Percentiles rank a stretch among this genome's conserved stretches.
phyloP scores from a whole-genome alignment of 805 yeast genomes.

The Metschnikowia cerradonensis region DNA sequence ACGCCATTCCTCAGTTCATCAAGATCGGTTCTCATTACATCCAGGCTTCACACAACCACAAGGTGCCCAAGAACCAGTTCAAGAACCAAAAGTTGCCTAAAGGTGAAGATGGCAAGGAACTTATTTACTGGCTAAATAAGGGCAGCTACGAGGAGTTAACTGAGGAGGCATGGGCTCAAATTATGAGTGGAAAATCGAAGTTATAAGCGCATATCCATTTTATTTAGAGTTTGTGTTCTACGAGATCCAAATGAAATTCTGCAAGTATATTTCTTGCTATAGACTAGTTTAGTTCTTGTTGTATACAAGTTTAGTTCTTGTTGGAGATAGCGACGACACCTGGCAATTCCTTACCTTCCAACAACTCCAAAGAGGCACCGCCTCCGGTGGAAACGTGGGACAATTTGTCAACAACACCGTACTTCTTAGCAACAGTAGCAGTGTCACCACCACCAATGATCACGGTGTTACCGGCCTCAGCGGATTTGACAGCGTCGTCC shows the following conservation, averaged over 20 bases:
- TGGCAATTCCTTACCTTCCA: conserved; percentile 98
- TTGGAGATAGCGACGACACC: conserved; percentile 92
- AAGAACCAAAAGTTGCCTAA: conserved; percentile 66
- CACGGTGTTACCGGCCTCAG: conserved; percentile 85
- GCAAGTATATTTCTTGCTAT: not conserved
- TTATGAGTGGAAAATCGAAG: conserved; percentile 37
- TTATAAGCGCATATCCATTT: conserved; percentile 18
- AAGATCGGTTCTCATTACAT: conserved; percentile 57
- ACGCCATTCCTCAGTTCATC: conserved; percentile 80
- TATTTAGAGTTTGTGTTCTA: not conserved
- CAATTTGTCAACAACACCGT: conserved; percentile 91
- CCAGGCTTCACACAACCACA: conserved; percentile 74
- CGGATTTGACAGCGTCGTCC: conserved; percentile 83
- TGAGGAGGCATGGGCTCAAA: conserved; percentile 49
- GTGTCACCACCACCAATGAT: conserved; percentile 99
- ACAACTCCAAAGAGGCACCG: conserved; percentile 98
- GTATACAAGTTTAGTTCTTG: conserved; percentile 37
- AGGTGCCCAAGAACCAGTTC: conserved; percentile 66
- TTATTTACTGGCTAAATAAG: conserved; percentile 65
- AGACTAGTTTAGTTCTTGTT: conserved; percentile 42
- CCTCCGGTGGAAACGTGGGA: conserved; percentile 99
- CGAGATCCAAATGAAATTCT: not conserved
- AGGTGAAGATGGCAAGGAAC: conserved; percentile 57
- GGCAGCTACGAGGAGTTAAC: conserved; percentile 56
- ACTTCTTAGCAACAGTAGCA: conserved; percentile 98